Base-by-base conservation (phyloP, 352 stramenopile species). In the Phytophthora pluvialis region DNA sequence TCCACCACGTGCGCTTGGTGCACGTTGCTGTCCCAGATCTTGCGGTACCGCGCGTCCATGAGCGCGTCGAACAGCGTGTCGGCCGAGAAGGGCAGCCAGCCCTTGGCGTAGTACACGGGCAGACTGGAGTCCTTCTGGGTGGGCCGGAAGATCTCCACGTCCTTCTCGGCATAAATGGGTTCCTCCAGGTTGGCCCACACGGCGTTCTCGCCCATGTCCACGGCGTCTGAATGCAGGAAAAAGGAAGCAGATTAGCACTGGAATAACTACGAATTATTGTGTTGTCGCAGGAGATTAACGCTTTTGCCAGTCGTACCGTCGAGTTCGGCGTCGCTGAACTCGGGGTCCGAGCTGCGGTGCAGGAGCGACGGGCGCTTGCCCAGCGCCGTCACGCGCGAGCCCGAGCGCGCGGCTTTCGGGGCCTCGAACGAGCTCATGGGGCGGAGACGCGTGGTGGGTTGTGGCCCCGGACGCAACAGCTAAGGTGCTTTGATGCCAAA, bases 31-130 rank as follows among this genome's bases (percentile, higher is more conserved):
- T 93, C 85, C 85, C 85, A 93, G 2, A 54, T 26, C 15, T 70
- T 70, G 11, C 85, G 79, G 51, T 89, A 93, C 21, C 72, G 64
- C 6, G 83, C 67, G 44, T 93, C 85, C 46, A 83, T 73, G 5
- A 91, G 60, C 15, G 73, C 57, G 44, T 93, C 85, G 45, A 93
- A 90, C 1, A 93, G 60, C 13, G 85, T 90, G 39, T 91, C 82
- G 13, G 82, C 73, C n/a, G 75, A 75, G 47, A 86, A 86, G 7
- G 81, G 82, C 11, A 93, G 71, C 82, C 83, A 89, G 6, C 81
- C 82, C 57, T 89, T 91, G 54, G 80, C 43, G 56, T 83, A 91
- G 52, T 93, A 93, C 16, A 90, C 70, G 0, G 85, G 79, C 1
- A 91, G 60, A 29, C 73, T 83, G 21, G 79, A 90, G 46, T 83